A percentile compares a stretch with the other conserved stretches of the same genome.
Evolutionary conservation across 2,329 filamentous ascomycete genomes (phyloP).

Genomic region (Calonectria pteridis): DNA sequence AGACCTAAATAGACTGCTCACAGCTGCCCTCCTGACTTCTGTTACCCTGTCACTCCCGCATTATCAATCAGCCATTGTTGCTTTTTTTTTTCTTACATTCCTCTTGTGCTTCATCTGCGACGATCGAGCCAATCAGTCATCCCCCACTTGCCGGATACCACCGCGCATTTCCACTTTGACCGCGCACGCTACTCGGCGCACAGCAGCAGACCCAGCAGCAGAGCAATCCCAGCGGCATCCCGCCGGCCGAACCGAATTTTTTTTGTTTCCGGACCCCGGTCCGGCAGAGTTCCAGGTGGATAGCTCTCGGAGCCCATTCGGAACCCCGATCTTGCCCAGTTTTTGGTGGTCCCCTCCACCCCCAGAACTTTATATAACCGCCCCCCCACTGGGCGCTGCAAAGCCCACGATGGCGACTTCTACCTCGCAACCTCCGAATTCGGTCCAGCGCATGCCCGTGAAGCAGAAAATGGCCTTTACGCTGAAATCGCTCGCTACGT

Average conservation of each 20-base stretch:
- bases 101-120: neutral
- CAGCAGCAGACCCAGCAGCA: neutral
- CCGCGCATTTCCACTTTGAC: neutral
- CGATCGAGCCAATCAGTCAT: conserved; percentile 9
- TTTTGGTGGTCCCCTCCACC: neutral
- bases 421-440: conserved; percentile 22
- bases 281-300: neutral
- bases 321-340: conserved; percentile 13
- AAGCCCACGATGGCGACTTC: conserved; percentile 13
- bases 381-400: neutral
- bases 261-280: neutral
- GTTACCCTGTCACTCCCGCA: neutral
- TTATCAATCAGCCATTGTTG: conserved; percentile 35
- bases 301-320: conserved; percentile 14
- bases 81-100: neutral
- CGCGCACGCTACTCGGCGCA: neutral
- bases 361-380: conserved; percentile 8
- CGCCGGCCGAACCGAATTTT: conserved; percentile 17
- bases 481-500: conserved; percentile 48
- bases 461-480: conserved; percentile 59
- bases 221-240: conserved; percentile 2
- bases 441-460: conserved; percentile 47
- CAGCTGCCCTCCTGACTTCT: neutral
- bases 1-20: neutral
- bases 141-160: conserved; percentile 18